Evolutionary conservation across 352 stramenopile genomes (phyloP), one percentile per base, ranked within the genome.

Genomic region (Globisporangium takayamanum): DNA sequence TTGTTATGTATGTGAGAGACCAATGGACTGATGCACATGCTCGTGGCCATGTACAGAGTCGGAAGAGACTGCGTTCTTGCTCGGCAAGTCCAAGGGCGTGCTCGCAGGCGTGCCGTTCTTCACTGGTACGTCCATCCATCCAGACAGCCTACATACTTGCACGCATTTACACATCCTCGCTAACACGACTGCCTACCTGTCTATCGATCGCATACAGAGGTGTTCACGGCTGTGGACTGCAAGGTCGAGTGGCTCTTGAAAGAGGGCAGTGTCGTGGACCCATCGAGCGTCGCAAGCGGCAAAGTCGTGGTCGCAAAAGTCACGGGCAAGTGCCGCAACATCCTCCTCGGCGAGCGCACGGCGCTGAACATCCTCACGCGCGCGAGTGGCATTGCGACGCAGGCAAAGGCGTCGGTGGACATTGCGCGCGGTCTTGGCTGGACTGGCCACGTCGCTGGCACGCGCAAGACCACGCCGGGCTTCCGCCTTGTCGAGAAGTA

Each of bases 401-500:
- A 87, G 68, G 83, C 83, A 3, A 69, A 73, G 53, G 69, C 66
- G n/a, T 84, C 80, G 26, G 80, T 92, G 47, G 67, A 87, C 41
- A 73, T 87, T 54, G 83, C 78, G 33, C 76, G 83, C 22, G 68
- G 59, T 4, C 66, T 90, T 53, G 80, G 81, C 42, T 96, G 97
- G 97, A 78, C 90, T 26, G 97, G 97, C 57, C 84, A 93, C 66
- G 89, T 99, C 36, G 95, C 96, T 25, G 97, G 96, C 48, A 99
- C 97, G 53, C 84, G 97, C 59, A 99, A 99, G 83, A 99, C 96
- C 41, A 99, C 97, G 45, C 97, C 97, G 11, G 97, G 97, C 65
- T 99, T 99, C 72, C 86, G 95, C 3, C 70, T 99, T 20, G 96
- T 99, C 18, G 97, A 99, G 72, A 99, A 99, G 75, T 99, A 99